A percentile compares a stretch with the other conserved stretches of the same genome.
phyloP scores from a whole-genome alignment of 1,284 basidiomycete species.

The Ganoderma meredithae region DNA sequence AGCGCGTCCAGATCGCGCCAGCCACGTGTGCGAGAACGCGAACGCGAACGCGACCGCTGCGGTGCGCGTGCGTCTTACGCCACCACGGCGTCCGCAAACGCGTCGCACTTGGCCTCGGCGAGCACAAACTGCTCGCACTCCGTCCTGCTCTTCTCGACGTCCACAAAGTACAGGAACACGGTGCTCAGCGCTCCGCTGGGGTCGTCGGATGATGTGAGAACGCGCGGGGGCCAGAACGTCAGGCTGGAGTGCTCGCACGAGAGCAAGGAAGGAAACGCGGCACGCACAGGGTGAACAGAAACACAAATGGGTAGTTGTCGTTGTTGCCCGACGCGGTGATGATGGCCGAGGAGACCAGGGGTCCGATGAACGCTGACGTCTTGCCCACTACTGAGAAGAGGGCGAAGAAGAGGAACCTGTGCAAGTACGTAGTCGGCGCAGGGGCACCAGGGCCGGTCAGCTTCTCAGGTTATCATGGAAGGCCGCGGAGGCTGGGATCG shows the following conservation, averaged over 20 bases:
- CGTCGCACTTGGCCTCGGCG: constrained; percentile 61
- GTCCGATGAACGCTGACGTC: constrained; percentile 84
- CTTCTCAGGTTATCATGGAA: neutral
- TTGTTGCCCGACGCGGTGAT: constrained; percentile 76
- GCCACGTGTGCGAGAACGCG: neutral
- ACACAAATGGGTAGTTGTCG: constrained; percentile 84
- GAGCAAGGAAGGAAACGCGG: neutral
- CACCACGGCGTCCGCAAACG: constrained; percentile 45
- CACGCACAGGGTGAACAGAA: constrained; percentile 75
- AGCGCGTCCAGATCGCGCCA: neutral
- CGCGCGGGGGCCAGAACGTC: neutral
- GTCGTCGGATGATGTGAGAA: constrained; percentile 6
- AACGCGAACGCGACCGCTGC: neutral
- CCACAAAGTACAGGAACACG: constrained; percentile 71
- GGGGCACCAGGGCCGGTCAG: constrained; percentile 14
- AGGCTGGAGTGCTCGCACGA: neutral
- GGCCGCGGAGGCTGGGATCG: neutral
- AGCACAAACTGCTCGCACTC: constrained; percentile 72
- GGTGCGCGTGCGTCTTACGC: constrained; percentile 6
- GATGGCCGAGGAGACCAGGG: constrained; percentile 79
- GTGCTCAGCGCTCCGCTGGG: constrained; percentile 66
- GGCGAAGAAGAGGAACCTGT: constrained; percentile 79
- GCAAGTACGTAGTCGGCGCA: neutral
- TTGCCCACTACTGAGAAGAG: constrained; percentile 82
- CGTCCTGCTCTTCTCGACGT: constrained; percentile 71